Percentiles rank a stretch among this genome's conserved stretches.
Conservation (phyloP, 805 yeast genomes). For the Blastobotrys attinorum region DNA sequence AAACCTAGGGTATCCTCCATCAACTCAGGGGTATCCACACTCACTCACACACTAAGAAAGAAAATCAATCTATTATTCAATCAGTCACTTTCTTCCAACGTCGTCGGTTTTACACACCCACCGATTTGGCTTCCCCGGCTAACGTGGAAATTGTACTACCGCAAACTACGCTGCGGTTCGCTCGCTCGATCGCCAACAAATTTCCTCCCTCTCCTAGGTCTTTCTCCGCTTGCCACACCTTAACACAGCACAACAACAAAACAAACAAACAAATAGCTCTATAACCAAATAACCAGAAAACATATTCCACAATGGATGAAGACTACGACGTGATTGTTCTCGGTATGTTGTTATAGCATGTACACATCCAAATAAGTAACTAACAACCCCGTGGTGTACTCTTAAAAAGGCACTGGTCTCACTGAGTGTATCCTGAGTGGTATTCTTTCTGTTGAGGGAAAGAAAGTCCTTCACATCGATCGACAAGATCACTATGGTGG, state of each 20-base stretch:
- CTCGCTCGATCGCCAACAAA: too few species aligned
- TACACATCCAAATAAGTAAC: not conserved
- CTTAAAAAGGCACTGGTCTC: conserved; percentile 49
- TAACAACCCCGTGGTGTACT: too few species aligned
- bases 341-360: conserved; percentile 41
- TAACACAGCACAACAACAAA: not conserved
- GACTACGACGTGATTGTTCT: conserved; percentile 93
- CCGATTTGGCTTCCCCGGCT: too few species aligned
- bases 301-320: conserved; percentile 86
- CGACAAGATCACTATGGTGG: conserved; percentile 96
- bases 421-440: conserved; percentile 96
- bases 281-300: too few species aligned
- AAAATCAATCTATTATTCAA: not conserved
- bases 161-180: too few species aligned
- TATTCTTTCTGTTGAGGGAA: conserved; percentile 91
- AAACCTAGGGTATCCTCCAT: too few species aligned
- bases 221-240: not conserved
- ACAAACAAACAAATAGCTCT: not conserved
- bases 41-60: too few species aligned
- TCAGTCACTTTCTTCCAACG: not conserved
- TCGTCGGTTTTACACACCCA: not conserved
- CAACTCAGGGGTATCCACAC: too few species aligned
- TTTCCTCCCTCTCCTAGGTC: too few species aligned
- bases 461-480: conserved; percentile 93
- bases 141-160: too few species aligned